Base-by-base conservation (phyloP, 2,329 filamentous ascomycete species). In the Cercospora zeae-maydis region DNA sequence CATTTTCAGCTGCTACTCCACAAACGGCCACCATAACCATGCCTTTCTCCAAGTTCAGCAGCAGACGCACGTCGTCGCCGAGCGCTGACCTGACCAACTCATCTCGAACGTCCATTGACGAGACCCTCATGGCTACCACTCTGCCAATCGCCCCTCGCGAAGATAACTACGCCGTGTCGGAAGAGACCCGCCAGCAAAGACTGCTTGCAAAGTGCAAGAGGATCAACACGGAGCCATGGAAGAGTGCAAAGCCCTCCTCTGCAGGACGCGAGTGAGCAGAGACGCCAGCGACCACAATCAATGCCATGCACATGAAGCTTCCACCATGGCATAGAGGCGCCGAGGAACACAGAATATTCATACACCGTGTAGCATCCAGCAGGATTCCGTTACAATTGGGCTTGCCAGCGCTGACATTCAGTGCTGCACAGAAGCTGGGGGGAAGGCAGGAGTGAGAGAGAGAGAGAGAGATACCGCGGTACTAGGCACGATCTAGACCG, bases 71-170 rank as follows among this genome's bases (percentile, higher is more conserved):
- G 30, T 69, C 67, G 11, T 52, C 58, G 31, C 52, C 45, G 58
- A 69, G 70, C 64, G 54, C 61, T 14, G 39, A 66, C 61, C 72
- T 69, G 63, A 61, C 66, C 30, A 63, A 24, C 59, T 71, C 70
- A 19, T 69, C 69, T 24, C 62, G 58, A 21, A 69, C 68, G 3
- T 68, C 68, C 6, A 56, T 72, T 9, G 67, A 73, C 42, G 49
- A 63, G 36, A 65, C 62, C 11, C 54, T 74, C 31, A 61, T 67
- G 45, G 57, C 64, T 1, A 71, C 65, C 27, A 74, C 69, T 4
- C 64, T 73, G 4, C 73, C 73, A 9, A 60, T 74, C 33, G 73
- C 71, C 6, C 73, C 73, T 11, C 63, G 73, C 13, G 70, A 74
- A 58, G 72, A 73, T 63, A 63, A 73, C 64, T 72, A 64, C 67